phyloP scores from a whole-genome alignment of 345 rosid genomes.

The Brassica nigra region DNA sequence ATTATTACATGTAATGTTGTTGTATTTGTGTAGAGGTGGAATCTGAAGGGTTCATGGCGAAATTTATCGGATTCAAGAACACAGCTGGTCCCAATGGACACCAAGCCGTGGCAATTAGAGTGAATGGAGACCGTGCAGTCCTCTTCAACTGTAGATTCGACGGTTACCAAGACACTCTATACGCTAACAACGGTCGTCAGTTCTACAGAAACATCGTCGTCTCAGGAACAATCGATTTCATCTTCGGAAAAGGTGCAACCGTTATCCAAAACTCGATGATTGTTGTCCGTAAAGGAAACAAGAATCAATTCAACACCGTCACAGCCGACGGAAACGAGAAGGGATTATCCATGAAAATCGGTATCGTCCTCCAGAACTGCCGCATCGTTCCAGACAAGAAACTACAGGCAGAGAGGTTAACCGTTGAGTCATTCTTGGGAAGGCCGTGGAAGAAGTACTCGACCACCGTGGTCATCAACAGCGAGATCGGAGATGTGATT shows the following conservation, averaged over 20 bases:
- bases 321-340: not conserved
- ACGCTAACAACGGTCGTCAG: not conserved
- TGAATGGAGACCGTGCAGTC: not conserved
- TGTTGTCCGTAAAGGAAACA: slow-evolving; percentile 1
- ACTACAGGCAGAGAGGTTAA: not conserved
- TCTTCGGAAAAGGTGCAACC: not conserved
- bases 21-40: not conserved
- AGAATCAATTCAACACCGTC: not conserved
- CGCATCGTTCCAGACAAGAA: not conserved
- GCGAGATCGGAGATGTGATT: not conserved
- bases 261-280: not conserved
- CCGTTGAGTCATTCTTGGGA: not conserved
- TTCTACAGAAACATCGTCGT: not conserved
- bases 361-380: slow-evolving; percentile 2
- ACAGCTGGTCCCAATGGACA: not conserved
- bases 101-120: not conserved
- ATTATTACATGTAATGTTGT: not conserved
- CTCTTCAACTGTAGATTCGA: slow-evolving; percentile 3
- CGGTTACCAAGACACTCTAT: not conserved
- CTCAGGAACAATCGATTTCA: not conserved
- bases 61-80: not conserved
- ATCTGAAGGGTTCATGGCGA: not conserved
- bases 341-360: not conserved
- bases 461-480: not conserved
- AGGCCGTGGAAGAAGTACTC: not conserved